These are phyloP conservation scores for Lactarius quietus DNA, from an alignment of 768 basidiomycete species.

Conservation along the genomic window DNA sequence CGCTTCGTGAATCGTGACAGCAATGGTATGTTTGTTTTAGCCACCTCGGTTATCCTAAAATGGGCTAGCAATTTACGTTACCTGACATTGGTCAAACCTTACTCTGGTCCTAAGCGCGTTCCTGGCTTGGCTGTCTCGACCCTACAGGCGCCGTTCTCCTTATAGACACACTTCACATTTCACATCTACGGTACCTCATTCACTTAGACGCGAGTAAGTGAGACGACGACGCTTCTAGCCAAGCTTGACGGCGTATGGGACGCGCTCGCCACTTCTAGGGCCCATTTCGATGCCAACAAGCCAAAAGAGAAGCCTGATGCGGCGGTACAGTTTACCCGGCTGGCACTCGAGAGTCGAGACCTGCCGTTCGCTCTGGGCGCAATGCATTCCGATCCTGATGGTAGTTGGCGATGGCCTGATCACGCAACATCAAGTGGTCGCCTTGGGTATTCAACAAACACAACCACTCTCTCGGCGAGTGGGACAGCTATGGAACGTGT, in stretches of 20 bases:
- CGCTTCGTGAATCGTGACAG: no score
- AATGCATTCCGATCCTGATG: conserved; percentile 83
- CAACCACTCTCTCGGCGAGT: conserved; percentile 39
- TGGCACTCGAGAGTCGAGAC: conserved; percentile 60
- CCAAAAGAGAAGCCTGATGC: conserved; percentile 21
- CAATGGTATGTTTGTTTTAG: no score
- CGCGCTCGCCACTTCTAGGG: conserved; percentile 37
- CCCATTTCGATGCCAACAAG: background rate
- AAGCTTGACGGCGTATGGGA: conserved; percentile 71
- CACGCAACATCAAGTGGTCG: conserved; percentile 49
- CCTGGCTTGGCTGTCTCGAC: no score
- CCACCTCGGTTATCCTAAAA: no score
- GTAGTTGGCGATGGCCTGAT: conserved; percentile 64
- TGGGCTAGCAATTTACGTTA: no score
- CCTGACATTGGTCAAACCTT: no score
- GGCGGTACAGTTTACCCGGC: conserved; percentile 50
- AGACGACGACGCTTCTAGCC: conserved; percentile 58
- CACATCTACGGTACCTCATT: no score
- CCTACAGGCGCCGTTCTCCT: no score
- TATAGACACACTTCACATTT: no score
- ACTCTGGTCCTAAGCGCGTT: no score
- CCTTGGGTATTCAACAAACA: conserved; percentile 53
- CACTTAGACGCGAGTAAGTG: conserved; percentile 77
- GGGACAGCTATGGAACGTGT: conserved; percentile 49
- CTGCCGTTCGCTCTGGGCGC: conserved; percentile 91